Conservation (phyloP, 2,329 filamentous ascomycete genomes). For the Aureobasidium sp. region DNA sequence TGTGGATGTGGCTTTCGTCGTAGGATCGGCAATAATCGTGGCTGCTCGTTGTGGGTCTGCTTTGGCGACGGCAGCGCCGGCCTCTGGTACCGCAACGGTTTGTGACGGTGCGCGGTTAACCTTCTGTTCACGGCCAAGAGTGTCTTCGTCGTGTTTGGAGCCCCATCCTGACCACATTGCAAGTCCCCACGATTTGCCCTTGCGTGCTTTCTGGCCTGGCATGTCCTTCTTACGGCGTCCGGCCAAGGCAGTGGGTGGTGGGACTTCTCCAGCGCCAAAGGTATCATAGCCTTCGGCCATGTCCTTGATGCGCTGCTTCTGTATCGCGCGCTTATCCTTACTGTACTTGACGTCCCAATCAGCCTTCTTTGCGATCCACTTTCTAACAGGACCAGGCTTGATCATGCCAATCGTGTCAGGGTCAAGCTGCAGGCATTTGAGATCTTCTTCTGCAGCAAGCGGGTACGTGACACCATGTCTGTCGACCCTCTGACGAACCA, state of each 20-base stretch:
- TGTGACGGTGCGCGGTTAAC: slow-evolving; percentile 30
- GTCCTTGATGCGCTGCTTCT: slow-evolving; percentile 66
- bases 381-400: slow-evolving; percentile 70
- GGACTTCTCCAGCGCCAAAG: slow-evolving; percentile 63
- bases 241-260: slow-evolving; percentile 77
- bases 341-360: slow-evolving; percentile 69
- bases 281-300: slow-evolving; percentile 64
- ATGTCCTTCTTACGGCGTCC: slow-evolving; percentile 52
- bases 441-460: slow-evolving; percentile 56
- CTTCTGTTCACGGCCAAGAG: slow-evolving; percentile 55
- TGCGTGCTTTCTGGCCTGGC: slow-evolving; percentile 41
- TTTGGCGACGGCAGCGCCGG: neutral
- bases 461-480: slow-evolving; percentile 67
- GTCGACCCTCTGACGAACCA: slow-evolving; percentile 86
- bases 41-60: neutral
- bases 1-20: neutral
- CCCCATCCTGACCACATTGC: slow-evolving; percentile 83
- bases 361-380: slow-evolving; percentile 71
- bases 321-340: slow-evolving; percentile 61
- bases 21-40: neutral
- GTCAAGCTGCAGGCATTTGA: slow-evolving; percentile 60
- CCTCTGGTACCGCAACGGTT: slow-evolving; percentile 2
- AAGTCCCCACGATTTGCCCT: slow-evolving; percentile 57
- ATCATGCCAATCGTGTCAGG: slow-evolving; percentile 66
- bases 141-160: slow-evolving; percentile 77